Conservation (phyloP, 140 eudicot genomes). For the Bidens hawaiensis region DNA sequence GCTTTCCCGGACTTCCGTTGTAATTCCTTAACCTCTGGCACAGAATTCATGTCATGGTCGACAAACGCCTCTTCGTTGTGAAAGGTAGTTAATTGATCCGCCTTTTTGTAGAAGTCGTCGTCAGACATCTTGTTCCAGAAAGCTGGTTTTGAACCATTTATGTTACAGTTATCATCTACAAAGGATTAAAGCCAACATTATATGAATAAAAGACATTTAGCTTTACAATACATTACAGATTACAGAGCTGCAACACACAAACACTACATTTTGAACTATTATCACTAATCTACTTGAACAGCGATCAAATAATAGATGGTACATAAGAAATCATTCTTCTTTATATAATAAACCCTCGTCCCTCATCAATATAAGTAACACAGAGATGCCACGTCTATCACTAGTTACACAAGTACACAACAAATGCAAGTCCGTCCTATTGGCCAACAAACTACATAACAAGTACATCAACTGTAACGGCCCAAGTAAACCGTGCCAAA, state of each 20-base stretch:
- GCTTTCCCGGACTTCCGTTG: conserved; percentile 45
- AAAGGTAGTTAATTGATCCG: conserved; percentile 26
- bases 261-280: too few relatives aligned
- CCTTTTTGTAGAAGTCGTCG: conserved; percentile 29
- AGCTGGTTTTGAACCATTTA: conserved; percentile 34
- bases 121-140: conserved; percentile 54
- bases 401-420: too few relatives aligned
- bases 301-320: too few relatives aligned
- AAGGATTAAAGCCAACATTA: neutral
- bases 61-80: conserved; percentile 27
- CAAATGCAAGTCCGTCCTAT: neutral
- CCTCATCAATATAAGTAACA: too few relatives aligned
- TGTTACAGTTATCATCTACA: conserved; percentile 37
- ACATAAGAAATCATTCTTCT: too few relatives aligned
- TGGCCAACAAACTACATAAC: neutral
- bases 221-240: neutral
- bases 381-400: too few relatives aligned
- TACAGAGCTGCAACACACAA: too few relatives aligned
- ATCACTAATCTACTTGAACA: too few relatives aligned
- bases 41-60: conserved; percentile 31
- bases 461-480: too few relatives aligned
- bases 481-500: too few relatives aligned
- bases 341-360: too few relatives aligned
- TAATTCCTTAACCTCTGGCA: conserved; percentile 46
- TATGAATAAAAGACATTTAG: neutral